These are phyloP conservation scores for Dalbergia cultrata DNA, from an alignment of 306 rosid species.

Conservation along the genomic window DNA sequence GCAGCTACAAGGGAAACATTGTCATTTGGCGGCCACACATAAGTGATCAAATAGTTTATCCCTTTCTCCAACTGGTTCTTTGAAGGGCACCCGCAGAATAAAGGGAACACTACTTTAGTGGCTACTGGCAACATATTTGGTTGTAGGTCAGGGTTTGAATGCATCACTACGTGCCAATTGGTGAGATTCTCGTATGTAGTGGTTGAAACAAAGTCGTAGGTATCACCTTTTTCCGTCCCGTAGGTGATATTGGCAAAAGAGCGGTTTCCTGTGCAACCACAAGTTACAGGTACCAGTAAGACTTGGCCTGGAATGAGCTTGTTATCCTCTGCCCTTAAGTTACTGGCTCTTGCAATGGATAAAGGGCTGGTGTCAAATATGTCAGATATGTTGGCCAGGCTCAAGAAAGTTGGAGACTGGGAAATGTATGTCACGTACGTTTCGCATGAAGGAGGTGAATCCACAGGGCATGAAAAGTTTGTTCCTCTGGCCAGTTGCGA, in stretches of 20 bases:
- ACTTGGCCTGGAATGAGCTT: constrained; percentile 58
- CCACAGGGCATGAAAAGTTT: constrained; percentile 65
- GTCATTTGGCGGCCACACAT: constrained; percentile 74
- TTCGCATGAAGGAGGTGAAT: constrained; percentile 60
- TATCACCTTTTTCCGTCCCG: constrained; percentile 59
- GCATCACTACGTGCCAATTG: constrained; percentile 47
- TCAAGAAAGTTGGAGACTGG: constrained; percentile 55
- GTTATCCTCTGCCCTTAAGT: constrained; percentile 42
- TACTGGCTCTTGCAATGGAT: constrained; percentile 73
- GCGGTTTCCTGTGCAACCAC: constrained; percentile 65
- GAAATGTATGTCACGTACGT: constrained; percentile 75
- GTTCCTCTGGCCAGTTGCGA: constrained; percentile 45
- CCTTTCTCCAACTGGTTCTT: constrained; percentile 50
- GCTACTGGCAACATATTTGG: constrained; percentile 53
- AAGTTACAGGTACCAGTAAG: constrained; percentile 72
- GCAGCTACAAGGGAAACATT: constrained; percentile 54
- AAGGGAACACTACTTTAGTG: constrained; percentile 61
- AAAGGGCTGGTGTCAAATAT: constrained; percentile 64
- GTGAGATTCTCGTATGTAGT: constrained; percentile 68
- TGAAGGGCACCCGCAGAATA: constrained; percentile 80
- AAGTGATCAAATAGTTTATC: constrained; percentile 60
- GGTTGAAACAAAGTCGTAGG: constrained; percentile 52
- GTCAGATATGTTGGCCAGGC: constrained; percentile 60
- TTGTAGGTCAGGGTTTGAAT: constrained; percentile 57
- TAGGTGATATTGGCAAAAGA: constrained; percentile 70